These are phyloP conservation scores for Fonsecaea pedrosoi DNA, from an alignment of 2,329 filamentous ascomycete genomes.

Conservation along the genomic window DNA sequence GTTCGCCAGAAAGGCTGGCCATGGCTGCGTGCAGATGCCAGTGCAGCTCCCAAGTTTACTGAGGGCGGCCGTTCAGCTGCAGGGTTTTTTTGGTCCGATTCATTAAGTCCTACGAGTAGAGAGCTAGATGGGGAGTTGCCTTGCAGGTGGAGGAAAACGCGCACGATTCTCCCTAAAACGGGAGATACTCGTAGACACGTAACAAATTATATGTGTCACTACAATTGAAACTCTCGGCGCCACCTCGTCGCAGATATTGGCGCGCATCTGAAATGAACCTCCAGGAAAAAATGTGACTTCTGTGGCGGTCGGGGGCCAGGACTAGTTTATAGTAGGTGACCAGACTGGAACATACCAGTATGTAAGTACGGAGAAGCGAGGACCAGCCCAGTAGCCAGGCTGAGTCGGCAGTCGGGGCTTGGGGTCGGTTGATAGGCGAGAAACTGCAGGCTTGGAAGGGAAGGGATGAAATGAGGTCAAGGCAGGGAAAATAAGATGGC, in stretches of 20 bases:
- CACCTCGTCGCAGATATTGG: not conserved
- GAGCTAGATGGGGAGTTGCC: not conserved
- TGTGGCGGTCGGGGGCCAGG: constrained; percentile 4
- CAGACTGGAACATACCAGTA: not conserved
- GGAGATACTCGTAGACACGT: not conserved
- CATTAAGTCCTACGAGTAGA: not conserved
- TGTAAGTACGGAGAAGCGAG: no score
- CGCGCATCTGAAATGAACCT: not conserved
- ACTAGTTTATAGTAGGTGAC: not conserved
- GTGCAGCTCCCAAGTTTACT: not conserved
- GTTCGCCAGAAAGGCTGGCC: constrained; percentile 1
- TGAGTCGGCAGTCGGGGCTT: constrained; percentile 18
- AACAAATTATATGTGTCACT: no score
- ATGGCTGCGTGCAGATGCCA: constrained; percentile 3
- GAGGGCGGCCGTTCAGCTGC: not conserved
- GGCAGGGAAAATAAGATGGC: constrained; percentile 14
- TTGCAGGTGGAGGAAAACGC: not conserved
- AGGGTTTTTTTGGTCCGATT: not conserved
- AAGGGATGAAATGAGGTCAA: not conserved
- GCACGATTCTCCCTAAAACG: not conserved
- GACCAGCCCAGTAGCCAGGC: not conserved
- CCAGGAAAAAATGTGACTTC: not conserved
- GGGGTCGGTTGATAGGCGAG: constrained; percentile 15
- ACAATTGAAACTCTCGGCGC: not conserved
- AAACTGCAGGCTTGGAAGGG: not conserved